Evolutionary conservation across 2,329 filamentous ascomycete genomes (phyloP).

Genomic region (Colletotrichum sp.): DNA sequence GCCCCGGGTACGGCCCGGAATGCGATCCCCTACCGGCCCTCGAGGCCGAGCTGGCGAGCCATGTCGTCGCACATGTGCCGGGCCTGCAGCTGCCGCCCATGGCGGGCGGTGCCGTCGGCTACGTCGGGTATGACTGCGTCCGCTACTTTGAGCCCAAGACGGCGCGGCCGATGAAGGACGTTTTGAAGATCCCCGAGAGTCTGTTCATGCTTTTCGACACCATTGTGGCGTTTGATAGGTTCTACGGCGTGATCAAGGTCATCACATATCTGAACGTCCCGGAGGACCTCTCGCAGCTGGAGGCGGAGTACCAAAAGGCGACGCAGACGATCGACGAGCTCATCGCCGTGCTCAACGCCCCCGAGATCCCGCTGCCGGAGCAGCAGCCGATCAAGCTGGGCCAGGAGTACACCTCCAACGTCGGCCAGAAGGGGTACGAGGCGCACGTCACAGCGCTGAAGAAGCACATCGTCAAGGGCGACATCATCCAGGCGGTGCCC

Average conservation of each 20-base stretch:
- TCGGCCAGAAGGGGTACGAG: conserved; percentile 89
- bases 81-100: conserved; percentile 83
- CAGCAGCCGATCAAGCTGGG: conserved; percentile 76
- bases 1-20: conserved; percentile 83
- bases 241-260: conserved; percentile 90
- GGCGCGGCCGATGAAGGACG: conserved; percentile 85
- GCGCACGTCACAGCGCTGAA: conserved; percentile 86
- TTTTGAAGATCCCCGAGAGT: conserved; percentile 88
- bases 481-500: conserved; percentile 97
- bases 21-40: conserved; percentile 85
- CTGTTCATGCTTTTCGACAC: conserved; percentile 98
- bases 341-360: conserved; percentile 73
- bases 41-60: conserved; percentile 79
- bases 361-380: conserved; percentile 77
- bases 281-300: conserved; percentile 58
- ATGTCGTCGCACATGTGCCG: conserved; percentile 82
- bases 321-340: conserved; percentile 68
- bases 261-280: conserved; percentile 87
- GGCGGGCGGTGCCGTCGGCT: conserved; percentile 92
- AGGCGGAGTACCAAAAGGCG: conserved; percentile 73
- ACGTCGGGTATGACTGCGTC: conserved; percentile 97
- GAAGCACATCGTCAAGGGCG: conserved; percentile 86
- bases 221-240: conserved; percentile 92
- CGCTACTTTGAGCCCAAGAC: conserved; percentile 98
- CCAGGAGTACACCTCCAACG: conserved; percentile 88